Conservation (phyloP, 2,329 filamentous ascomycete genomes). For the Venturia asperata region DNA sequence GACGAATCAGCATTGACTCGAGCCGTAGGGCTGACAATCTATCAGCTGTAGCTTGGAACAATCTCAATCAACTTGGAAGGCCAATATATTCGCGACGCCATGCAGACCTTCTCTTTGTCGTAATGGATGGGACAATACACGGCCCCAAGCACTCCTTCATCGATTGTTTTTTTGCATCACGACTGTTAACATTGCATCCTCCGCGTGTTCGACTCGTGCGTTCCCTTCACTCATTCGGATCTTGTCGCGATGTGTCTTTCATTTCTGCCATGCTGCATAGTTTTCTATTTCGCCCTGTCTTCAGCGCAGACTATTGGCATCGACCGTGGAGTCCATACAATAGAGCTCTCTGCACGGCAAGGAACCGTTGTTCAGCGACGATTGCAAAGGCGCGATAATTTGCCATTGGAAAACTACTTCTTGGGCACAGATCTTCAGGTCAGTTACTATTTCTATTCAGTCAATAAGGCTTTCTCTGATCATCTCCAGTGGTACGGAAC, state of each 20-base stretch:
- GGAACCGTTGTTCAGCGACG: not conserved
- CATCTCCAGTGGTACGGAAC: slow-evolving; percentile 15
- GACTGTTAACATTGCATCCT: not conserved
- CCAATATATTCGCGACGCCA: not conserved
- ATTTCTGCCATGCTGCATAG: not conserved
- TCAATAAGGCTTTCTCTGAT: not conserved
- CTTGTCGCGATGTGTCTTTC: not conserved
- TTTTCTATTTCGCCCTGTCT: not conserved
- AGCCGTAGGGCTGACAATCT: not conserved
- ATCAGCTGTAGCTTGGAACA: not conserved
- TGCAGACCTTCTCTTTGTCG: not conserved
- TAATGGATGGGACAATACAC: not conserved
- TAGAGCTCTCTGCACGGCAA: not conserved
- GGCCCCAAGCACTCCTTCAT: not conserved
- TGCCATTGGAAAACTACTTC: slow-evolving; percentile 1
- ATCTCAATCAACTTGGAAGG: not conserved
- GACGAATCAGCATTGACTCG: not conserved
- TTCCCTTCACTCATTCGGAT: not conserved
- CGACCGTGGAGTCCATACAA: not conserved
- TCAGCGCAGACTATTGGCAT: not conserved
- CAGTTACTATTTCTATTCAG: not conserved
- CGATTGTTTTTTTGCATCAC: not conserved
- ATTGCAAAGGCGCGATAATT: not conserved
- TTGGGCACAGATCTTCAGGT: slow-evolving; percentile 15
- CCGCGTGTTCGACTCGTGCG: not conserved